Evolutionary conservation across 2,329 filamentous ascomycete genomes (phyloP), one percentile per base, ranked within the genome.

Genomic region (Diaporthe eres): DNA sequence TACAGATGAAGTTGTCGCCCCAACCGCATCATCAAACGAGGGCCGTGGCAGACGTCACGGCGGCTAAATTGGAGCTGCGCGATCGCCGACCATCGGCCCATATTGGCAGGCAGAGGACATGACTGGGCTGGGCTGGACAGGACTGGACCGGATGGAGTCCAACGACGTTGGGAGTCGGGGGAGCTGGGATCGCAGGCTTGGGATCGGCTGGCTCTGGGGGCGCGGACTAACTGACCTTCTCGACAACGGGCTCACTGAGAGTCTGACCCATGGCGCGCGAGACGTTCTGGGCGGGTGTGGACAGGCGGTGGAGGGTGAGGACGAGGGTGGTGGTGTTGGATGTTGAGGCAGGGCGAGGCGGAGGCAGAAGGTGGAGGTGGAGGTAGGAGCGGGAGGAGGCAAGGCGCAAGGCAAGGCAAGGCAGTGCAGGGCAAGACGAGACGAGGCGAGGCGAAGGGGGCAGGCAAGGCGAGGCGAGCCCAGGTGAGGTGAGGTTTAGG

Each of bases 181-280:
- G 53, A n/a, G 12, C 25, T 55, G 51, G 15, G 39, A 65, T 22
- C 42, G 34, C 4, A 49, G 61, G n/a, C 28, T 42, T 70, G 65
- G 34, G 65, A 28, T 68, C 49, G 31, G 37, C 44, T 65, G 58
- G 49, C 37, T 34, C 37, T 74, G 68, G 57, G 67, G 76, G 25
- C 9, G 19, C 44, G 22, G 77, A 19, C 42, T 44, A 7, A 86
- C 91, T 85, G 91, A 99, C 97, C 96, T 99, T 99, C 85, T 98
- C 97, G 86, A 98, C 94, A 83, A 99, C 96, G 83, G 97, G 97
- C 90, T 99, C 97, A 83, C 96, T 98, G 84, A 99, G 93, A 86
- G 97, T 99, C 90, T 99, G 97, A 91, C 97, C 97, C 97, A 99
- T 99, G 87, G 84, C 85, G 75, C 55, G 47, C 37, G 39, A 63